phyloP scores from a whole-genome alignment of 345 rosid species.

The Triadica sebifera region DNA sequence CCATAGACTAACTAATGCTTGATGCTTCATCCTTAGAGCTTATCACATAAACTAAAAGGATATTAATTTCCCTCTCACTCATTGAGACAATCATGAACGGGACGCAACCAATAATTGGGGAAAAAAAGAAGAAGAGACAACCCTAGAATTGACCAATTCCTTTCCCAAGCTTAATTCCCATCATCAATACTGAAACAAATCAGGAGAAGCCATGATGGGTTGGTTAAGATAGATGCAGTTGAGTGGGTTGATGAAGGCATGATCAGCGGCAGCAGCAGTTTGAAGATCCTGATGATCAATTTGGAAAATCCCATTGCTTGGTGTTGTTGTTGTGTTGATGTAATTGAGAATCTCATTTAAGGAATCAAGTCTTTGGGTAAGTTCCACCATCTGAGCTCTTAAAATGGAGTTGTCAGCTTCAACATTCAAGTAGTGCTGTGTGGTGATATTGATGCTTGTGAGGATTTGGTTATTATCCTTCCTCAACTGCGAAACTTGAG shows the following conservation, averaged over 20 bases:
- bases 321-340: constrained; percentile 2
- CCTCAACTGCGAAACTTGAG: constrained; percentile 22
- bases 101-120: neutral
- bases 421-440: constrained; percentile 21
- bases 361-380: constrained; percentile 31
- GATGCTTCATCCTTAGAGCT: constrained; percentile 5
- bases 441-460: constrained; percentile 22
- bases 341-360: constrained; percentile 25
- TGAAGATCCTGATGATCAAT: constrained; percentile 7
- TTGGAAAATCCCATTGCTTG: constrained; percentile 14
- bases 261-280: constrained; percentile 17
- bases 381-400: constrained; percentile 29
- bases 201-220: constrained; percentile 34
- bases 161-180: no score
- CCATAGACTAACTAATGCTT: neutral
- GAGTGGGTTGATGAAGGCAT: constrained; percentile 19
- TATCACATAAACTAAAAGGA: neutral
- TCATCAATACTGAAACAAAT: constrained; percentile 27
- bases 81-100: neutral
- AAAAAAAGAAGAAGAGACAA: neutral
- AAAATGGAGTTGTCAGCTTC: constrained; percentile 32
- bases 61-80: constrained; percentile 13
- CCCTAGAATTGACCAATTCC: constrained; percentile 6
- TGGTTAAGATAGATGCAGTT: constrained; percentile 23
- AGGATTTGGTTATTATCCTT: constrained; percentile 29